Evolutionary conservation across 495 filamentous ascomycete species (phyloP), one percentile per base, ranked within the genome.

Genomic region (Staphylotrichum longicolle): DNA sequence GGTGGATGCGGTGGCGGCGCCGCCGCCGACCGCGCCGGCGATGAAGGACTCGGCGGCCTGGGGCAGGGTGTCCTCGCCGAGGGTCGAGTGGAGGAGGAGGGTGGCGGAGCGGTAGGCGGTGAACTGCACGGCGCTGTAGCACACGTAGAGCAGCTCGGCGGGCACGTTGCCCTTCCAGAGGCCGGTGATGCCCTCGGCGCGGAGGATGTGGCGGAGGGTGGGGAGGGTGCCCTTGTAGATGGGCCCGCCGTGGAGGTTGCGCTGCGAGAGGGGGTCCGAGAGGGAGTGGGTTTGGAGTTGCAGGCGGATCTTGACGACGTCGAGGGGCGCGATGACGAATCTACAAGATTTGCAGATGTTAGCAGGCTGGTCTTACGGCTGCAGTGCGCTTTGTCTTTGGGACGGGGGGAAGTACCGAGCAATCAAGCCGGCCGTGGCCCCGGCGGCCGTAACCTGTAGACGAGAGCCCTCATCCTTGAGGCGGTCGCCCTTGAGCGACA

Each of bases 91-190:
- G 3, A 96, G 78, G 7, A 81, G 67, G 47, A 88, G 75, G 7
- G 86, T 90, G 8, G 82, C 81, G 40, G 83, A 83, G 48, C 90
- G 87, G 79, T 98, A 98, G n/a, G 89, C 78, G 7, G 87, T 87
- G 83, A 98, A 98, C 78, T 98, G 95, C 57, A 88, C 78, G 39
- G 88, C 88, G 58, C 89, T 86, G 78, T 97, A 98, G 68, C 84
- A 83, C 50, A 98, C 80, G 79, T 98, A 98, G 71, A 98, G 85
- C 37, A 94, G 74, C 77, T 97, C 94, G 33, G 94, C 94, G 57
- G 94, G 91, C 62, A 98, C 83, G 72, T 98, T 98, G 74, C 94
- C 94, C 80, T 98, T 98, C 94, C 94, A 98, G 53, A 98, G 83
- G 54, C 85, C 93, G 2, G 88, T 86, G 63, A 96, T 72, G 12